Conservation (phyloP, 345 rosid genomes). For the Chamaenerion angustifolium region DNA sequence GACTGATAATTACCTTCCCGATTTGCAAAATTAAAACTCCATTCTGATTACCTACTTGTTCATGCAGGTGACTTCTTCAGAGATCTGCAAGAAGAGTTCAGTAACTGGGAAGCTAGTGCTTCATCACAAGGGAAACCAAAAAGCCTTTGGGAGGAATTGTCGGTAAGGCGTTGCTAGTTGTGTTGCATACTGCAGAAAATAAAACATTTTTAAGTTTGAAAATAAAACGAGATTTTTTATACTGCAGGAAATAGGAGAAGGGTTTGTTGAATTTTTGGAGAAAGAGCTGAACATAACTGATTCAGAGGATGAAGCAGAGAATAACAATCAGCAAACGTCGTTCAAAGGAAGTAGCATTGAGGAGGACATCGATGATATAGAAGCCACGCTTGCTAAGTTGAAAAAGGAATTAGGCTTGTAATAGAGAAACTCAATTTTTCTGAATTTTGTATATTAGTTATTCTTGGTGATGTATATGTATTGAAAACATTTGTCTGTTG, state of each 20-base stretch:
- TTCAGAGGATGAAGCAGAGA: slow-evolving; percentile 20
- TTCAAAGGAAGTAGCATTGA: slow-evolving; percentile 38
- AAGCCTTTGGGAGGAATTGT: slow-evolving; percentile 93
- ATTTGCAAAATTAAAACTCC: neutral
- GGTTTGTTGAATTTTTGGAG: slow-evolving; percentile 82
- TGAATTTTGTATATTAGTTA: neutral
- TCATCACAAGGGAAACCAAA: slow-evolving; percentile 73
- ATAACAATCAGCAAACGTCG: slow-evolving; percentile 11
- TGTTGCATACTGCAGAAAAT: neutral
- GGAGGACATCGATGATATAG: slow-evolving; percentile 72
- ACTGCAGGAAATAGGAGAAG: slow-evolving; percentile 78
- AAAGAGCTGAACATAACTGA: slow-evolving; percentile 73
- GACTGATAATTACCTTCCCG: slow-evolving; percentile 7
- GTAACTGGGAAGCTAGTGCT: slow-evolving; percentile 66
- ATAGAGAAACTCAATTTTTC: slow-evolving; percentile 1
- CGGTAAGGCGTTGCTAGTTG: slow-evolving; percentile 26
- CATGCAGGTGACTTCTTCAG: slow-evolving; percentile 71
- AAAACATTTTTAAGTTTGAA: neutral
- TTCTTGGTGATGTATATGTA: no score
- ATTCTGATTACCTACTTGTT: slow-evolving; percentile 6
- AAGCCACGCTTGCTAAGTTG: slow-evolving; percentile 74
- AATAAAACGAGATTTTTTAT: neutral
- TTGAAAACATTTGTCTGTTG: no score
- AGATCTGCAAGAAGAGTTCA: slow-evolving; percentile 88
- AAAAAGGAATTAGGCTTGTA: slow-evolving; percentile 82